Conservation (phyloP, 1,139 yeast genomes). For the Debaryomyces sp. region DNA sequence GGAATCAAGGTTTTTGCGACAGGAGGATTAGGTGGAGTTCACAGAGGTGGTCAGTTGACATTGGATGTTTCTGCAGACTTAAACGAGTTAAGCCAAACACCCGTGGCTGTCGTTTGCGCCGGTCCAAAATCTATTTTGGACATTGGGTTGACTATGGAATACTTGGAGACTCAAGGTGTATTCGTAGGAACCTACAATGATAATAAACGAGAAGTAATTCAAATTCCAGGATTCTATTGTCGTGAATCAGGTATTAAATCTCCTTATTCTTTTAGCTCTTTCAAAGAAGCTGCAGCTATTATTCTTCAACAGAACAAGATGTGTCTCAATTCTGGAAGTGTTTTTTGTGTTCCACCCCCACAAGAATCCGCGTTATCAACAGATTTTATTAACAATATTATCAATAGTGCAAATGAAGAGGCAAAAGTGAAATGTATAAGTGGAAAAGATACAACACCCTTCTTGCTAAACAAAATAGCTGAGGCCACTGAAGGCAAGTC, state of each 20-base stretch:
- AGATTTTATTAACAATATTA: constrained; percentile 54
- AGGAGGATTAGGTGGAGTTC: constrained; percentile 94
- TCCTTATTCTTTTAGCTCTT: constrained; percentile 61
- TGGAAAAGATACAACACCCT: constrained; percentile 85
- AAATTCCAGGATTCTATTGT: constrained; percentile 81
- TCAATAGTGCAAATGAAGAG: constrained; percentile 57
- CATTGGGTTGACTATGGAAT: constrained; percentile 80
- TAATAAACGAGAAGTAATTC: constrained; percentile 25
- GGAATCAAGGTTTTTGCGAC: constrained; percentile 89
- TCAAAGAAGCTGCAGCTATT: constrained; percentile 62
- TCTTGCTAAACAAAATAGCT: constrained; percentile 65
- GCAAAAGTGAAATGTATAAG: constrained; percentile 56
- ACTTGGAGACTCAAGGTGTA: constrained; percentile 85
- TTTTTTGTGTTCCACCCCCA: constrained; percentile 90
- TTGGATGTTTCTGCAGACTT: constrained; percentile 88
- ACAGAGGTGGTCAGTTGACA: constrained; percentile 71
- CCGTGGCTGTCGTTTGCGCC: constrained; percentile 86
- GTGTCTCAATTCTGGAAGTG: constrained; percentile 62
- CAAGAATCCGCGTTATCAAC: constrained; percentile 59
- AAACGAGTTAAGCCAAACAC: constrained; percentile 80
- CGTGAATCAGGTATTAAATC: constrained; percentile 74
- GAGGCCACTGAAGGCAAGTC: constrained; percentile 68
- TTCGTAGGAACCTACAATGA: constrained; percentile 56
- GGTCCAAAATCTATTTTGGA: constrained; percentile 90
- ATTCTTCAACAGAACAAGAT: constrained; percentile 57